Conservation (phyloP, 106 monocot genomes). For the Dioscorea zingiberensis region DNA sequence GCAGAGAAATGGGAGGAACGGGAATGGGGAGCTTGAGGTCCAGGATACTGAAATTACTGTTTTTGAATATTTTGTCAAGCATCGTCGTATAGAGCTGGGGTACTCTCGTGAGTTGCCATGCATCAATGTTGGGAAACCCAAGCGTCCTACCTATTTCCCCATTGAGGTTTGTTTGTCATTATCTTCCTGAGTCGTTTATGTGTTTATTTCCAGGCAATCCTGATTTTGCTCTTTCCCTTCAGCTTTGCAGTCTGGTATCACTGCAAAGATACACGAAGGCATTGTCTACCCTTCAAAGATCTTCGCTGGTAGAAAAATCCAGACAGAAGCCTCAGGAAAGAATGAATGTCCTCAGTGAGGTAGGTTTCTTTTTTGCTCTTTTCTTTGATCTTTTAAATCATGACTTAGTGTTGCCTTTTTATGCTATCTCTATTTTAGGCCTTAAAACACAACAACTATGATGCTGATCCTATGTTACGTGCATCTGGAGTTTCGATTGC, state of each 20-base stretch:
- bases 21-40: slow-evolving; percentile 21
- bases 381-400: background rate
- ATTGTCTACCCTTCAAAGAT: slow-evolving; percentile 61
- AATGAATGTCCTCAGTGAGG: slow-evolving; percentile 62
- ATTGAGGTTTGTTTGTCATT: slow-evolving; percentile 53
- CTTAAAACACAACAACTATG: slow-evolving; percentile 60
- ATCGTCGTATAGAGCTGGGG: slow-evolving; percentile 32
- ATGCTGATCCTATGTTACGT: slow-evolving; percentile 67
- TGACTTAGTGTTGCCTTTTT: background rate
- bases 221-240: slow-evolving; percentile 9
- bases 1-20: slow-evolving; percentile 33
- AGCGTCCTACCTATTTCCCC: slow-evolving; percentile 79
- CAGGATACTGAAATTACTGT: slow-evolving; percentile 59
- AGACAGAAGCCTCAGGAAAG: slow-evolving; percentile 92
- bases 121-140: slow-evolving; percentile 94
- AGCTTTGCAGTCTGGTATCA: slow-evolving; percentile 73
- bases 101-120: slow-evolving; percentile 65
- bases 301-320: slow-evolving; percentile 93
- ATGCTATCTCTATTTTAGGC: slow-evolving; percentile 27
- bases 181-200: background rate
- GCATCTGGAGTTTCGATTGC: slow-evolving; percentile 68
- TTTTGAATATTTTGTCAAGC: slow-evolving; percentile 62
- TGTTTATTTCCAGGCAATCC: background rate
- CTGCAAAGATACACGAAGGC: slow-evolving; percentile 92
- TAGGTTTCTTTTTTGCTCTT: slow-evolving; percentile 12